Base-by-base conservation (phyloP, 73 alveolate genomes). In the Paramecium caudatum region DNA sequence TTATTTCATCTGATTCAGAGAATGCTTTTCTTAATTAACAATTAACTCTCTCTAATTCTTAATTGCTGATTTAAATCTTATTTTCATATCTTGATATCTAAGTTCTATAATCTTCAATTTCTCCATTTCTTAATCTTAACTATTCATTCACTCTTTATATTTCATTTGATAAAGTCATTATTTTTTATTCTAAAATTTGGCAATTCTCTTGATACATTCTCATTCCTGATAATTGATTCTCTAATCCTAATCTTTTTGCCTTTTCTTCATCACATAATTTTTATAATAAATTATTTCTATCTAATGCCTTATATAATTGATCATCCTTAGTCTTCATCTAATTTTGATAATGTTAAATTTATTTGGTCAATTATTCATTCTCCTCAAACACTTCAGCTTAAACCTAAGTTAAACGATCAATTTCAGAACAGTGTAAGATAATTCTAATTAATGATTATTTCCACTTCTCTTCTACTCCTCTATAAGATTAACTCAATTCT, bases 361-460 rank as follows among this genome's bases (percentile, higher is more conserved):
- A 25, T 21, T 74, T 74, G 7, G 43, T 27, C 39, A 74, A 37
- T 74, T 74, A 74, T 39, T 74, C 88, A 74, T 74, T 74, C 39
- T 74, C 88, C 16, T 74, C 88, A 21, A 74, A 41, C 4, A 74
- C 43, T 13, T 74, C 88, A 4, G 43, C 39, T 39, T 74, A 74
- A 5, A 74, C 47, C 27, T 43, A 16, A 8, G 88, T 74, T 43
- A 74, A 74, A 39, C 88, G 36, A 41, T 74, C 88, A 23, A 74
- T 43, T 74, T 74, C 88, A 74, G 88, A 36, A 74, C 88, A 74
- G 43, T 74, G 88, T 7, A 74, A 45, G 2, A 74, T 74, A 41
- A 74, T 74, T 74, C 88, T 74, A 15, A 74, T 41, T 74, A 37
- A 45, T 19, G 69, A 74, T 39, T 74, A 19, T 12, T 74, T 74